These are phyloP conservation scores for Aurinia saxatilis DNA, from an alignment of 345 rosid species.

Conservation along the genomic window DNA sequence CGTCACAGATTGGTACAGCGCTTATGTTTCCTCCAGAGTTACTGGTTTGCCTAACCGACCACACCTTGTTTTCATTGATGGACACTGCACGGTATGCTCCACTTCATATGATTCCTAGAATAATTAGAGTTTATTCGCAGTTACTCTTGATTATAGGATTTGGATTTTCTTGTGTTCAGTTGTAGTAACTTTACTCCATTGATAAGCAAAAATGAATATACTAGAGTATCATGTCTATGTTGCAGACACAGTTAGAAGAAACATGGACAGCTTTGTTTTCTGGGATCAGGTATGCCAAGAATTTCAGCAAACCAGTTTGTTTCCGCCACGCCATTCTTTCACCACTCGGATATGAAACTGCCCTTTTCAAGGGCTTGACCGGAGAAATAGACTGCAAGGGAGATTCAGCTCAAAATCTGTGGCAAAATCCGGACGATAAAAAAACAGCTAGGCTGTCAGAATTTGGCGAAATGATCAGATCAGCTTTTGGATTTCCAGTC, in stretches of 20 bases:
- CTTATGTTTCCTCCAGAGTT: constrained; percentile 79
- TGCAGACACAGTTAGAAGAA: constrained; percentile 80
- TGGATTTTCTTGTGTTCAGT: background rate
- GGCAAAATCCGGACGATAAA: constrained; percentile 52
- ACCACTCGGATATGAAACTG: constrained; percentile 87
- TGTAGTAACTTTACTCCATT: background rate
- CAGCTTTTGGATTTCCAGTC: constrained; percentile 64
- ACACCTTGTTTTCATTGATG: constrained; percentile 74
- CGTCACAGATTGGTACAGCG: constrained; percentile 89
- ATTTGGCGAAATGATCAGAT: constrained; percentile 91
- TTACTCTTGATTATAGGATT: background rate
- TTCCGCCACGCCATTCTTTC: constrained; percentile 73
- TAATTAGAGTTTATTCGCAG: background rate
- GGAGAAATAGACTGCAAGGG: constrained; percentile 56
- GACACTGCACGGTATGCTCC: constrained; percentile 63
- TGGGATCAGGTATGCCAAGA: constrained; percentile 62
- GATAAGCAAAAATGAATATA: background rate
- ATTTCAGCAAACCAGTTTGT: constrained; percentile 73
- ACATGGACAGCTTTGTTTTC: constrained; percentile 88
- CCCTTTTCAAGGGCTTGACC: constrained; percentile 68
- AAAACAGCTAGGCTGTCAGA: constrained; percentile 77
- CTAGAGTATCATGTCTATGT: background rate
- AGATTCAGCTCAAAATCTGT: constrained; percentile 52
- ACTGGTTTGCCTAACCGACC: constrained; percentile 84
- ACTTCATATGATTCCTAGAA: constrained; percentile 1